Evolutionary conservation across 2,329 filamentous ascomycete genomes (phyloP).

Genomic region (Claviceps citrina): DNA sequence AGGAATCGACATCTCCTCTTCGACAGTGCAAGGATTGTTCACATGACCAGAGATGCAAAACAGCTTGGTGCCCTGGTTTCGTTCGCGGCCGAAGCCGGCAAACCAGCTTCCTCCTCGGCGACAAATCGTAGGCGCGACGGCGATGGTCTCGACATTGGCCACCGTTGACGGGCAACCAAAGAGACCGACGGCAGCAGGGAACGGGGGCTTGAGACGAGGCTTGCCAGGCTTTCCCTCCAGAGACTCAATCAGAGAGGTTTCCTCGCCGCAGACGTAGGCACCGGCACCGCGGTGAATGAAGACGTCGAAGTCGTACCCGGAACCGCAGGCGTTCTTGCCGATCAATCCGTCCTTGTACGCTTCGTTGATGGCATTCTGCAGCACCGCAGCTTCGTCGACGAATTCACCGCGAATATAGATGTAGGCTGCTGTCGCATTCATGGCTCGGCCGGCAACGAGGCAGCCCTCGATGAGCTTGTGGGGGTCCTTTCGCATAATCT

Average conservation of each 20-base stretch:
- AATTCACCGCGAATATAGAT: conserved; percentile 99
- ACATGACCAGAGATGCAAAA: conserved; percentile 98
- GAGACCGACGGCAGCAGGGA: conserved; percentile 90
- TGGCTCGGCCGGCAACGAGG: conserved; percentile 85
- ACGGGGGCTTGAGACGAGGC: conserved; percentile 94
- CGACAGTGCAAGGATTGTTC: conserved; percentile 95
- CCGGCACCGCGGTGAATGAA: conserved; percentile 93
- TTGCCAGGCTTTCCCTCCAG: conserved; percentile 98
- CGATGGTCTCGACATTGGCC: conserved; percentile 93
- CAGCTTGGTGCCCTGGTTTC: conserved; percentile 93
- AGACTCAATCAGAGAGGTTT: conserved; percentile 95
- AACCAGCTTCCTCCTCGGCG: conserved; percentile 90
- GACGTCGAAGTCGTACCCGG: conserved; percentile 95
- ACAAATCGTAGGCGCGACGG: conserved; percentile 89
- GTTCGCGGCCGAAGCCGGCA: conserved; percentile 80
- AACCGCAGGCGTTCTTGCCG: conserved; percentile 94
- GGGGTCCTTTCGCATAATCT: conserved; percentile 99
- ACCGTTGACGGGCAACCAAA: conserved; percentile 98
- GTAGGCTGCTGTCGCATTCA: conserved; percentile 97
- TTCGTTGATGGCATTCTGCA: conserved; percentile 93
- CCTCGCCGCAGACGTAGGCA: conserved; percentile 95
- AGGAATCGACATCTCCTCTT: conserved; percentile 98
- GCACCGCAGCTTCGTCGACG: conserved; percentile 81
- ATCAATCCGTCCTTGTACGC: conserved; percentile 89
- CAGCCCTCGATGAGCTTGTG: conserved; percentile 98